Evolutionary conservation across 2,329 filamentous ascomycete species (phyloP).

Genomic region (Fusarium chlamydosporum): DNA sequence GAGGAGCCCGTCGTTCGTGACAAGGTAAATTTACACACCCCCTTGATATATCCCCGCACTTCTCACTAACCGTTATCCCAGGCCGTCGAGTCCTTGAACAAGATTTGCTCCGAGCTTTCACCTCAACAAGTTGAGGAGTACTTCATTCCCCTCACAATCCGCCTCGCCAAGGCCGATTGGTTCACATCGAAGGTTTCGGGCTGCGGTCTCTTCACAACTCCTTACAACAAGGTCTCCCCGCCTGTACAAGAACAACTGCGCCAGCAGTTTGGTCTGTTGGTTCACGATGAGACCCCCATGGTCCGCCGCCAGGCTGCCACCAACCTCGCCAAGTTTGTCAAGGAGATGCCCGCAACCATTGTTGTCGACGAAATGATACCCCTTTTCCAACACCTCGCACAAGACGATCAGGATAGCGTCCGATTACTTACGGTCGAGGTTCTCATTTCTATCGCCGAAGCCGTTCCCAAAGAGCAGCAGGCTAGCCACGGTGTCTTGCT

Average conservation of each 20-base stretch:
- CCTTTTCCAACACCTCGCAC: constrained; percentile 95
- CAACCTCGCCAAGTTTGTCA: constrained; percentile 97
- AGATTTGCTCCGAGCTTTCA: constrained; percentile 95
- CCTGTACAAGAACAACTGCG: constrained; percentile 92
- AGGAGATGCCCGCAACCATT: constrained; percentile 91
- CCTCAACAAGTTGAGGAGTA: constrained; percentile 95
- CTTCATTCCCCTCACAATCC: constrained; percentile 95
- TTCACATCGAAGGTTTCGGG: constrained; percentile 99
- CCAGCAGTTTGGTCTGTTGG: constrained; percentile 91
- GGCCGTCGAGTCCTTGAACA: constrained; percentile 99
- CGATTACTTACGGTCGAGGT: constrained; percentile 96
- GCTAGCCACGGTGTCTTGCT: constrained; percentile 94
- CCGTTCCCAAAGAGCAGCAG: constrained; percentile 98
- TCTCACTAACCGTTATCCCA: constrained; percentile 56
- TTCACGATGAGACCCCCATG: constrained; percentile 99
- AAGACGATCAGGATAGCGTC: constrained; percentile 98
- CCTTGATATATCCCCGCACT: constrained; percentile 4
- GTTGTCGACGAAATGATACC: constrained; percentile 99
- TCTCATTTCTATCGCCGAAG: constrained; percentile 94
- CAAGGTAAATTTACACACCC: constrained; percentile 74
- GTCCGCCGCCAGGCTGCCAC: constrained; percentile 96
- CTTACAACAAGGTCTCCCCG: constrained; percentile 91
- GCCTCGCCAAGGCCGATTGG: constrained; percentile 99
- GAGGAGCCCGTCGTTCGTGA: constrained; percentile 98
- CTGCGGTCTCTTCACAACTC: constrained; percentile 92